Base-by-base conservation (phyloP, 169 alveolate species). In the Cryptosporidium bovis region DNA sequence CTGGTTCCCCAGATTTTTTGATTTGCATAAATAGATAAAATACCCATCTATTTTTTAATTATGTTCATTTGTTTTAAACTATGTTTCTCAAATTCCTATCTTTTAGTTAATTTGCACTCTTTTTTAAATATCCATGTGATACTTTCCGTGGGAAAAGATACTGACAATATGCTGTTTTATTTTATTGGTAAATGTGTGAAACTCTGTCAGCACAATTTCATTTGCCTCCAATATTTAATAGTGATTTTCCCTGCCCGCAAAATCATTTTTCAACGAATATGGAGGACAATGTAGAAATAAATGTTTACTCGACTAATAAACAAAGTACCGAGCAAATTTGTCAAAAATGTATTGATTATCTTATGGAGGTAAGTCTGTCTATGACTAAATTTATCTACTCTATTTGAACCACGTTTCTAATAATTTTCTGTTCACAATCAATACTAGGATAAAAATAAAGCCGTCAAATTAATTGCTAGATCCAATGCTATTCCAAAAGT, bases 281-380 rank as follows among this genome's bases (percentile, higher is more conserved):
- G 87, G 50, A 46, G 40, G 87, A 62, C 3, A 46, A 33, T n/a
- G 13, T 77, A 40, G 46, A 18, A 60, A 62, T 77, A 20, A 60
- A 77, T 77, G 51, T 77, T 12, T 27, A 62, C 31, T 77, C 87
- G 8, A 40, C 77, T 40, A 77, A 36, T 20, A 77, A 77, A 44
- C 69, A 77, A 66, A 77, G 66, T 60, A 24, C 55, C 36, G 18
- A 13, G 27, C 34, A 46, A 40, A 40, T 62, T 44, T 56, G 64
- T 15, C 46, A 29, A 8, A 77, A 60, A 29, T 77, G 71, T 77
- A 24, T 77, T 24, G 48, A 40, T 4, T 62, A 29, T 77, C 31
- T 77, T 33, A 60, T 8, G 29, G 55, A n/a, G 15, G 87, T 77
- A 62, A 60, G 87, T 60, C 15, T 8, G 5, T 48, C 10, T 46